Evolutionary conservation across 371 early-diverging fungal species (phyloP).

Genomic region (Cladochytrium tenue): DNA sequence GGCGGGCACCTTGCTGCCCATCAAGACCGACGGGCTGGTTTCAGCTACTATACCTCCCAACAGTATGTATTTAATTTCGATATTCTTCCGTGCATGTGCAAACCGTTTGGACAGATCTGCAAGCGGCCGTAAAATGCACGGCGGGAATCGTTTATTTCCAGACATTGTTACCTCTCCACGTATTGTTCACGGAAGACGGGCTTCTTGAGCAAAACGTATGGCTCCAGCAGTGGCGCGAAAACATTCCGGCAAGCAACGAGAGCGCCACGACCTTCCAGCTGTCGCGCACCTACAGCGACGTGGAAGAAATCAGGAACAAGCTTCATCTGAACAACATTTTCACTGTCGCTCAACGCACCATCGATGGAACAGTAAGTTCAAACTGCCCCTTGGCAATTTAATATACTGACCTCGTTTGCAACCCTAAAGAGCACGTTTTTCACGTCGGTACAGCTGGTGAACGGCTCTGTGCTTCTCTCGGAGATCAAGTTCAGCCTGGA

Average conservation of each 20-base stretch:
- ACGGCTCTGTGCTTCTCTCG: slow-evolving; percentile 32
- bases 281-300: neutral
- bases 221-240: slow-evolving; percentile 42
- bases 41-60: slow-evolving; percentile 31
- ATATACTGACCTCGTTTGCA: neutral
- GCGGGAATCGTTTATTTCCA: slow-evolving; percentile 51
- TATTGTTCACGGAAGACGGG: slow-evolving; percentile 38
- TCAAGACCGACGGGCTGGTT: slow-evolving; percentile 31
- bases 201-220: slow-evolving; percentile 28
- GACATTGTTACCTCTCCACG: slow-evolving; percentile 39
- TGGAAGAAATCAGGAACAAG: slow-evolving; percentile 19
- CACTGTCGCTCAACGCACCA: slow-evolving; percentile 37
- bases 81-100: neutral
- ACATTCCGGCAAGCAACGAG: slow-evolving; percentile 30
- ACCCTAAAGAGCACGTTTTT: slow-evolving; percentile 28
- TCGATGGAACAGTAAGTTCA: slow-evolving; percentile 35
- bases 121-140: slow-evolving; percentile 50
- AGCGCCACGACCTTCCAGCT: slow-evolving; percentile 9
- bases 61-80: slow-evolving; percentile 13
- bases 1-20: slow-evolving; percentile 17
- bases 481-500: slow-evolving; percentile 33
- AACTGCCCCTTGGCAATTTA: neutral
- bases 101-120: slow-evolving; percentile 31
- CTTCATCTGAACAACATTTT: slow-evolving; percentile 38
- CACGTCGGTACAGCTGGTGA: slow-evolving; percentile 30